Conservation (phyloP, 495 filamentous ascomycete species). For the Tuber borchii region DNA sequence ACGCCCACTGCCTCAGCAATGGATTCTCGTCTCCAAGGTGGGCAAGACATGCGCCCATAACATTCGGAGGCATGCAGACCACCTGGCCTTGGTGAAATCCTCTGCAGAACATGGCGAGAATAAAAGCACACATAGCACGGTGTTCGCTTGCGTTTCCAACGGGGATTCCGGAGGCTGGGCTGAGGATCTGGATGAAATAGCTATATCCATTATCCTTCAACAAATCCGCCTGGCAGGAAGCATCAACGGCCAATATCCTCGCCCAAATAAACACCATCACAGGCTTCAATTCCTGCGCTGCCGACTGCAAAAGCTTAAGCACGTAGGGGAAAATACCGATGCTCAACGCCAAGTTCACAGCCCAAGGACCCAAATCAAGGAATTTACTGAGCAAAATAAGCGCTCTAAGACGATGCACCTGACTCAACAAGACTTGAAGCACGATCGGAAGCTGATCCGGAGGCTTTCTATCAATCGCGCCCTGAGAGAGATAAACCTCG, state of each 20-base stretch:
- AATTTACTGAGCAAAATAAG: conserved; percentile 91
- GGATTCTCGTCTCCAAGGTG: conserved; percentile 86
- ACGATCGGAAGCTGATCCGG: conserved; percentile 95
- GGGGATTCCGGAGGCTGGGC: conserved; percentile 71
- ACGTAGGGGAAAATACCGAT: conserved; percentile 99
- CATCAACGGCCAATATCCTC: conserved; percentile 88
- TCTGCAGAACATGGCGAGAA: conserved; percentile 93
- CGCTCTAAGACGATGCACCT: conserved; percentile 87
- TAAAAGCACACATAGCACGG: conserved; percentile 98
- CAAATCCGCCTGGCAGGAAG: conserved; percentile 82
- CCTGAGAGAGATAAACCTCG: conserved; percentile 88
- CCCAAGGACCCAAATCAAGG: conserved; percentile 92
- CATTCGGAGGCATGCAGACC: conserved; percentile 74
- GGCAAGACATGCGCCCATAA: conserved; percentile 74
- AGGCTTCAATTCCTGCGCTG: conserved; percentile 87
- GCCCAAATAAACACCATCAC: conserved; percentile 99
- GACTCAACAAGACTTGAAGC: conserved; percentile 88
- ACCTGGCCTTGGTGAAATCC: conserved; percentile 83
- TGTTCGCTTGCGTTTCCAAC: conserved; percentile 83
- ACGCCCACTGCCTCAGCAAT: conserved; percentile 89
- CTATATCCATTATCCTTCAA: conserved; percentile 94
- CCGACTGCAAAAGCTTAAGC: conserved; percentile 88
- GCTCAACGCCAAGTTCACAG: conserved; percentile 87
- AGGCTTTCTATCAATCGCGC: conserved; percentile 72
- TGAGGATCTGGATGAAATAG: conserved; percentile 89